Evolutionary conservation across 176 grass and related monocot species (phyloP).

Genomic region (Tuctoria greenei): DNA sequence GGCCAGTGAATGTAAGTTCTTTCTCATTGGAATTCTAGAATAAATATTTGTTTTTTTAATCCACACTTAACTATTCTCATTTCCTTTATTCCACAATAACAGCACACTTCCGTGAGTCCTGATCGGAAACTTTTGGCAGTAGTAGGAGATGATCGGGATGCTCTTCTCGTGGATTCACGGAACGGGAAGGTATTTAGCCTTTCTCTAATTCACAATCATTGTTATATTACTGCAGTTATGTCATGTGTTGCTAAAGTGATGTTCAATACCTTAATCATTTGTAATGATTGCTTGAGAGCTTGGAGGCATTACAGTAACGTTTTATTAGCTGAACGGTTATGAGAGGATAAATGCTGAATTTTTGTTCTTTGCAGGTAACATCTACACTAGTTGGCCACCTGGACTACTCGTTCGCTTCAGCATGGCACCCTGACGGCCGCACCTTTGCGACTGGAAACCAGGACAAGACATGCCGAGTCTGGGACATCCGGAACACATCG

Average conservation of each 20-base stretch:
- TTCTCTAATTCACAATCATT: neutral
- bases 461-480: constrained; percentile 86
- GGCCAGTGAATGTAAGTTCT: constrained; percentile 94
- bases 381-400: constrained; percentile 74
- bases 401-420: constrained; percentile 87
- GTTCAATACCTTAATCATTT: neutral
- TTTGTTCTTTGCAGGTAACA: constrained; percentile 39
- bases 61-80: constrained; percentile 7
- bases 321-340: constrained; percentile 4
- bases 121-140: constrained; percentile 65
- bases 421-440: constrained; percentile 62
- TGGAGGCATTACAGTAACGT: neutral
- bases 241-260: neutral
- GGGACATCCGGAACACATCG: constrained; percentile 75
- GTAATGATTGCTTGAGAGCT: neutral
- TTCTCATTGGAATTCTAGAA: neutral
- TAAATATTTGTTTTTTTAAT: constrained; percentile 8
- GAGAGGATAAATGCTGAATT: neutral
- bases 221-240: neutral
- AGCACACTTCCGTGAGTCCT: constrained; percentile 83
- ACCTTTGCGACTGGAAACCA: constrained; percentile 89
- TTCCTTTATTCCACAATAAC: constrained; percentile 11
- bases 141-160: constrained; percentile 66
- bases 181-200: constrained; percentile 71
- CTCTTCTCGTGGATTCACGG: constrained; percentile 70